These are phyloP conservation scores for Penicillium hesseltinei DNA, from an alignment of 2,329 filamentous ascomycete species.

Conservation along the genomic window DNA sequence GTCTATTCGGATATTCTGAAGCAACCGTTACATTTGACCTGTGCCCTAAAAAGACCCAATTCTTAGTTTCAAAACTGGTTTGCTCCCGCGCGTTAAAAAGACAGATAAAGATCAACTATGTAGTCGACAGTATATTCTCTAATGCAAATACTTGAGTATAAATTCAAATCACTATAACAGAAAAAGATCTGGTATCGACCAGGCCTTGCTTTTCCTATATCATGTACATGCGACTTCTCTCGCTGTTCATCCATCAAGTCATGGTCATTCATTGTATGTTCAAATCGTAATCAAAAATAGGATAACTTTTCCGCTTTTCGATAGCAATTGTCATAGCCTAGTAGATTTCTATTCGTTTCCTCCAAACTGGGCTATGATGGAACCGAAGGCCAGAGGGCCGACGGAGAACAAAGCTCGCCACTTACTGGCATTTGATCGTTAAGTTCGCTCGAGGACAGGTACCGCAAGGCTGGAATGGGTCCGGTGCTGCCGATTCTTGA, in stretches of 20 bases:
- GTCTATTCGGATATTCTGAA: not conserved
- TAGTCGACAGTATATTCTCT: not conserved
- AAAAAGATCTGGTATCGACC: conserved; percentile 25
- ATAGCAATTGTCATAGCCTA: conserved; percentile 18
- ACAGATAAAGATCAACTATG: not conserved
- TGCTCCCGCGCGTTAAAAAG: not conserved
- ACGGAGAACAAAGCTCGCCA: conserved; percentile 12
- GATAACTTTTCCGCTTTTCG: conserved; percentile 21
- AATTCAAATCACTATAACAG: conserved; percentile 15
- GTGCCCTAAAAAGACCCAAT: not conserved
- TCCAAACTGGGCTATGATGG: conserved; percentile 7
- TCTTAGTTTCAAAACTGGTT: not conserved
- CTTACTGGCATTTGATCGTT: conserved; percentile 2
- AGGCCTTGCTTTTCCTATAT: conserved; percentile 23
- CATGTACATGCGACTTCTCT: conserved; percentile 31
- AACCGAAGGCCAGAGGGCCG: conserved; percentile 2
- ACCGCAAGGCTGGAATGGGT: conserved; percentile 7
- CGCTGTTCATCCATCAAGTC: conserved; percentile 24
- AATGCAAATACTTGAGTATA: not conserved
- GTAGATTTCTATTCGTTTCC: conserved; percentile 11
- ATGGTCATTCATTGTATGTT: conserved; percentile 29
- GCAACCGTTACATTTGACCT: not conserved
- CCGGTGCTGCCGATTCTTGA: not conserved
- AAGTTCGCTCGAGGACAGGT: conserved; percentile 6
- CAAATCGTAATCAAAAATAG: conserved; percentile 24